phyloP scores from a whole-genome alignment of 768 basidiomycete species.

The Pisolithus albus region DNA sequence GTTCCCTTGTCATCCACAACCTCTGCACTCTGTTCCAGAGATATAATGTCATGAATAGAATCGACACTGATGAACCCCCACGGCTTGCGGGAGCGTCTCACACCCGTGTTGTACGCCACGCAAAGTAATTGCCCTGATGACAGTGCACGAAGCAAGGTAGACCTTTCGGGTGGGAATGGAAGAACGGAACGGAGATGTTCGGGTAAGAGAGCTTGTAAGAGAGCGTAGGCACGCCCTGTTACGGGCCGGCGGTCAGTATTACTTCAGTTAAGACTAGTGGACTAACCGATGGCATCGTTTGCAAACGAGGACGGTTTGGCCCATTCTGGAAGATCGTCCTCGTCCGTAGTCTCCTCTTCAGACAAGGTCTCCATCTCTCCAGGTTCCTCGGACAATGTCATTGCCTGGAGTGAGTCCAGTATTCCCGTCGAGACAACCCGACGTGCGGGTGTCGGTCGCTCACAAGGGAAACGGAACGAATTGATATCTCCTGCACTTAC shows the following conservation, averaged over 20 bases:
- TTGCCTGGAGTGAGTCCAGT: constrained; percentile 44
- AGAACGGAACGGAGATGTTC: constrained; percentile 40
- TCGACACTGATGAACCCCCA: constrained; percentile 83
- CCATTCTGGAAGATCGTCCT: constrained; percentile 74
- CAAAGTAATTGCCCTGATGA: constrained; percentile 80
- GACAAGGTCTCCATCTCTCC: constrained; percentile 44
- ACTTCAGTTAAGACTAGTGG: constrained; percentile 1
- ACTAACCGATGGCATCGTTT: constrained; percentile 54
- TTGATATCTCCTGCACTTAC: constrained; percentile 26
- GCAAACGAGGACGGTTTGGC: constrained; percentile 53
- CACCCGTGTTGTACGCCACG: constrained; percentile 70
- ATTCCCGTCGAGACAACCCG: constrained; percentile 58
- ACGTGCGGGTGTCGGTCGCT: constrained; percentile 24
- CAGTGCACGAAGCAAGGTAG: constrained; percentile 45
- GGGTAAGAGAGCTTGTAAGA: constrained; percentile 58
- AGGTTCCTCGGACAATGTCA: constrained; percentile 51
- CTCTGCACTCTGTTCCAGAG: constrained; percentile 48
- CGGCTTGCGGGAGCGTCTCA: constrained; percentile 72
- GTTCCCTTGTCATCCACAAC: constrained; percentile 38
- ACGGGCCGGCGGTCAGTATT: neutral
- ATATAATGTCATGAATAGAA: constrained; percentile 72
- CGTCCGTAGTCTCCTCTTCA: constrained; percentile 44
- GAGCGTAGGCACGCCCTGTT: constrained; percentile 57
- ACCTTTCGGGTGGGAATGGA: constrained; percentile 24
- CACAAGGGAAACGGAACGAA: constrained; percentile 15